Base-by-base conservation (phyloP, 768 basidiomycete genomes). In the Kwoniella sp. region DNA sequence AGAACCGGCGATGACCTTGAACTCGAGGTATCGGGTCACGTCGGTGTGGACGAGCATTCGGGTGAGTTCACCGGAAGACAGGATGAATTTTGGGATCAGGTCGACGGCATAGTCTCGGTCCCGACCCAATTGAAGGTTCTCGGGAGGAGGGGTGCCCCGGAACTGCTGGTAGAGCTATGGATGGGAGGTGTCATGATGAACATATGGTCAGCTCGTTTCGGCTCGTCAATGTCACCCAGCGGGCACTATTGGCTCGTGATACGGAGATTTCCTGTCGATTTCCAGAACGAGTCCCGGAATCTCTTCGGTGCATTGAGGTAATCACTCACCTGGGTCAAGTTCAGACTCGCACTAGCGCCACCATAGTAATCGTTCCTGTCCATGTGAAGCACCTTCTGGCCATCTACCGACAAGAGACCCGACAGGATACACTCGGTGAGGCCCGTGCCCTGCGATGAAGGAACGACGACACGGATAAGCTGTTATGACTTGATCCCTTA, bases 1-100 rank as follows among this genome's bases (percentile, higher is more conserved):
- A 79, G 91, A 93, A 59, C 95, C 96, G 0, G 96, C 93, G 82
- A 99, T 97, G 84, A 97, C 95, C 85, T 98, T 99, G 86, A 99
- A 99, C 80, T 98, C 96, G 76, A 99, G 89, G 83, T 99, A 99
- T 67, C 93, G 89, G 47, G 91, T 94, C 67, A 99, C 96, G 79
- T 99, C 93, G 70, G 96, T 98, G 84, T 98, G 94, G 47, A 99
- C 93, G 69, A 99, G 89, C 82, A 99, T 98, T 82, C 89, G 90
- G 58, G 94, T 96, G 77, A 99, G 89, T 82, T 97, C 94, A 61
- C 96, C 96, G 12, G 92, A 93, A 29, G 96, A 90, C 74, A 98
- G 93, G 85, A 98, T 98, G 85, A 99, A 99, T 83, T 99, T 98
- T 79, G 96, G 94, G 76, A 97, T 90, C 70, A 97, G 88, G 85